Base-by-base conservation (phyloP, 1,139 yeast genomes). In the Casaregolazyma lundiana region DNA sequence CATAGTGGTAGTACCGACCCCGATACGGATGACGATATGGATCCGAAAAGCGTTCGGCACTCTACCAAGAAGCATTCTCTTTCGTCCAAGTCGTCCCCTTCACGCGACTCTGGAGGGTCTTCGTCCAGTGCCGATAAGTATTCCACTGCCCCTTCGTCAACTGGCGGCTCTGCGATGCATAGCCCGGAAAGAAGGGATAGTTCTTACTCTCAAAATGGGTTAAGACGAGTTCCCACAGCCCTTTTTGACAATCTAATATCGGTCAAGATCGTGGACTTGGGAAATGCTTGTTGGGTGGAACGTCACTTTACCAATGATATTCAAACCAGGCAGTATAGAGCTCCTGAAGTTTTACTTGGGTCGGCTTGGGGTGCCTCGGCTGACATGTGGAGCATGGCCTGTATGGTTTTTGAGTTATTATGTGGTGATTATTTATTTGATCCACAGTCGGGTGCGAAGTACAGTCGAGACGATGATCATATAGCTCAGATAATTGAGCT, bases 341-440 rank as follows among this genome's bases (percentile, higher is more conserved):
- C 94, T 1, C 95, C 95, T 0, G 96, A 87, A 63, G 82, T 85
- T 35, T 65, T 79, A 20, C 66, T 81, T 42, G 85, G 89, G 41
- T 73, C 80, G 15, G 63, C 72, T 16, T 87, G 95, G 95, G 95
- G 96, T 9, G 84, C 89, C 38, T 78, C 85, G 43, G 79, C 89
- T 1, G 96, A 87, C 62, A 70, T 84, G 41, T 87, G 96, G 96
- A 81, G 90, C 34, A 70, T 81, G 62, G 95, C 90, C 0, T 87
- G 96, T 67, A 72, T 88, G 57, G 69, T 83, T 1, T 87, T 87
- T 63, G 96, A 87, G 66, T 71, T 87, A 35, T 67, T 87, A 45
- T 86, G 96, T 2, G 95, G 95, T 3, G 95, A 88, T 64, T 87
- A 82, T 59, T 66, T 87, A 44, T 88, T 87, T 65, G 94, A 86